A percentile compares a stretch with the other conserved stretches of the same genome.
Evolutionary conservation across 352 stramenopile species (phyloP).

Genomic region (Globisporangium emineosum): DNA sequence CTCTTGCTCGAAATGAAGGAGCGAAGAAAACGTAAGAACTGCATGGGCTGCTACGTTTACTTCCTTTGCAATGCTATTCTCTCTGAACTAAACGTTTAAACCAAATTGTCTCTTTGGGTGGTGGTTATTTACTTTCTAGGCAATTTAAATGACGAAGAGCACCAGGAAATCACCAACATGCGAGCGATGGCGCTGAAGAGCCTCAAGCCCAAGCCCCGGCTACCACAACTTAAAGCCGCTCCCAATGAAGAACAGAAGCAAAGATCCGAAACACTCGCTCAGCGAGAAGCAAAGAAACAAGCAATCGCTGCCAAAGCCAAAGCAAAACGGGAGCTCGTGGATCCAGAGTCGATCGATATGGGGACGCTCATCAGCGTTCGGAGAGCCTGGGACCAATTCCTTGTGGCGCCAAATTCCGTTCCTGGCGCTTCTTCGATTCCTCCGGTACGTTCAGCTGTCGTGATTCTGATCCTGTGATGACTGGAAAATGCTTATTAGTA

Average conservation of each 20-base stretch:
- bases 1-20: slow-evolving; percentile 19
- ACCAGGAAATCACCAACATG: not conserved
- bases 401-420: slow-evolving; percentile 16
- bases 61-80: not conserved
- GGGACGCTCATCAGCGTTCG: slow-evolving; percentile 26
- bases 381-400: slow-evolving; percentile 25
- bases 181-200: slow-evolving; percentile 1
- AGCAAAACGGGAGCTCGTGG: slow-evolving; percentile 12
- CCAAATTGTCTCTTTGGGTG: not conserved
- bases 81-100: not conserved
- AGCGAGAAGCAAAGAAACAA: not conserved
- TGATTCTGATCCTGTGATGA: not conserved
- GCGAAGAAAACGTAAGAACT: slow-evolving; percentile 16
- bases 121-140: too few relatives aligned
- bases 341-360: slow-evolving; percentile 34
- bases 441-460: slow-evolving; percentile 18
- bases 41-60: not conserved
- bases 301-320: not conserved
- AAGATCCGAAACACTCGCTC: not conserved
- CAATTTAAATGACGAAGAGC: slow-evolving; percentile 10
- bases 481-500: not conserved
- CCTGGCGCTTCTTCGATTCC: slow-evolving; percentile 29
- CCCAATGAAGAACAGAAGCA: not conserved
- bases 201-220: slow-evolving; percentile 4
- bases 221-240: not conserved